phyloP scores from a whole-genome alignment of 2,329 filamentous ascomycete genomes.

The Whalleya microplaca region DNA sequence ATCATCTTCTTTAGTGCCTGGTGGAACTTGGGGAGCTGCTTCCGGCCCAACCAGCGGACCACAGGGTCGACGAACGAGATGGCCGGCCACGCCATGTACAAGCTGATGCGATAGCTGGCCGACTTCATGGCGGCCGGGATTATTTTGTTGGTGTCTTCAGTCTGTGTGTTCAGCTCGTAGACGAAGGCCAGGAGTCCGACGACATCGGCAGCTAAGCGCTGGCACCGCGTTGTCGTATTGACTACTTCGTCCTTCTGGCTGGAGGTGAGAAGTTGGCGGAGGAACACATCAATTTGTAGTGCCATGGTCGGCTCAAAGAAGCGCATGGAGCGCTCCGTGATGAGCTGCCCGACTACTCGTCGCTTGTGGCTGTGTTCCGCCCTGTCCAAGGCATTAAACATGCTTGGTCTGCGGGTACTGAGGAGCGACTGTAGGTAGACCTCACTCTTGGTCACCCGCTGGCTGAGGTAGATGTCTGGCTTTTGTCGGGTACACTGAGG shows the following conservation, averaged over 20 bases:
- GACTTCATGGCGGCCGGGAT: slow-evolving; percentile 12
- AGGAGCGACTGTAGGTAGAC: slow-evolving; percentile 3
- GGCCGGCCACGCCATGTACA: slow-evolving; percentile 15
- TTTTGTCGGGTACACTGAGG: not conserved
- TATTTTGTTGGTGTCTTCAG: slow-evolving; percentile 12
- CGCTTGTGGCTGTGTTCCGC: slow-evolving; percentile 16
- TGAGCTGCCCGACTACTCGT: slow-evolving; percentile 11
- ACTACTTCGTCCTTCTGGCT: slow-evolving; percentile 1
- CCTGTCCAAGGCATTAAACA: slow-evolving; percentile 17
- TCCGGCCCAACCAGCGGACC: slow-evolving; percentile 11
- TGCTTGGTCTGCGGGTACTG: not conserved
- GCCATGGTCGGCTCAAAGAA: slow-evolving; percentile 22
- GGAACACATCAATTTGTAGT: slow-evolving; percentile 14
- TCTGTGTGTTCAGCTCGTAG: slow-evolving; percentile 15
- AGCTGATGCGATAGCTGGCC: slow-evolving; percentile 2
- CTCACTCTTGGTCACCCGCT: slow-evolving; percentile 6
- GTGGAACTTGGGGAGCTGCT: slow-evolving; percentile 9
- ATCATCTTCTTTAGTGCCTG: slow-evolving; percentile 15
- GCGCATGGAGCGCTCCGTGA: slow-evolving; percentile 22
- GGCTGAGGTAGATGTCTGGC: slow-evolving; percentile 15
- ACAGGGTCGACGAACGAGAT: slow-evolving; percentile 8
- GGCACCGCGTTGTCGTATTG: slow-evolving; percentile 14
- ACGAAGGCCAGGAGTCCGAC: slow-evolving; percentile 20
- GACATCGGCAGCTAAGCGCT: slow-evolving; percentile 13
- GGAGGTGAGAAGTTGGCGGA: slow-evolving; percentile 5